These are phyloP conservation scores for Apiospora saccharicola DNA, from an alignment of 2,329 filamentous ascomycete genomes.

Conservation along the genomic window DNA sequence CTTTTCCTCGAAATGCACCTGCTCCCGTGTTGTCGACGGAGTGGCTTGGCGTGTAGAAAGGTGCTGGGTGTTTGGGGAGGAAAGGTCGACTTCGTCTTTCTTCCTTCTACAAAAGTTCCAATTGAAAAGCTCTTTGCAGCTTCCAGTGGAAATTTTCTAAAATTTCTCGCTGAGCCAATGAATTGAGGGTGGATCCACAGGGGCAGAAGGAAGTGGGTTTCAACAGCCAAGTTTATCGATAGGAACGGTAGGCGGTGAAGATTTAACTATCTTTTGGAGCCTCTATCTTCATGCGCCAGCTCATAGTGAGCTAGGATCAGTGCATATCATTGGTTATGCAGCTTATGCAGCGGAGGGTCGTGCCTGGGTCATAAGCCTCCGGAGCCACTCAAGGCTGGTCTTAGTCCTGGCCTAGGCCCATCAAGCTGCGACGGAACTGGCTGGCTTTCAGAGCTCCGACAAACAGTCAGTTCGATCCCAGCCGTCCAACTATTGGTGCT, in stretches of 20 bases:
- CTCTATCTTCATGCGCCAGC: background rate
- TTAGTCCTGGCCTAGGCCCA: background rate
- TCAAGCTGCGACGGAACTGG: constrained; percentile 3
- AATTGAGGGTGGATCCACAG: constrained; percentile 14
- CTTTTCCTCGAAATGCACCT: constrained; percentile 8
- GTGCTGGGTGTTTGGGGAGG: constrained; percentile 20
- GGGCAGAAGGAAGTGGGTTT: constrained; percentile 16
- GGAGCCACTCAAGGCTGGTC: constrained; percentile 9
- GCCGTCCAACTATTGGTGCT: constrained; percentile 32
- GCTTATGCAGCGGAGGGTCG: constrained; percentile 12
- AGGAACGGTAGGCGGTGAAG: background rate
- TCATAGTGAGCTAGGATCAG: background rate
- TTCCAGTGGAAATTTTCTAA: constrained; percentile 21
- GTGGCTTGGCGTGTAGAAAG: constrained; percentile 6
- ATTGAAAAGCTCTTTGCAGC: constrained; percentile 21
- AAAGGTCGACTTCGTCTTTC: constrained; percentile 8
- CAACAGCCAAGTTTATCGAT: background rate
- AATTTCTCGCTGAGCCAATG: constrained; percentile 20
- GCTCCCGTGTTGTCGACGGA: constrained; percentile 5
- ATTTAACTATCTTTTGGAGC: background rate
- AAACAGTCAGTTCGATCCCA: constrained; percentile 24
- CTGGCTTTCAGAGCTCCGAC: constrained; percentile 9
- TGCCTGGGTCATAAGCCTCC: constrained; percentile 9
- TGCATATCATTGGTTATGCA: background rate
- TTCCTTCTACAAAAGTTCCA: constrained; percentile 20